phyloP scores from a whole-genome alignment of 371 early-diverging fungal genomes.

The Mucor plumbeus region DNA sequence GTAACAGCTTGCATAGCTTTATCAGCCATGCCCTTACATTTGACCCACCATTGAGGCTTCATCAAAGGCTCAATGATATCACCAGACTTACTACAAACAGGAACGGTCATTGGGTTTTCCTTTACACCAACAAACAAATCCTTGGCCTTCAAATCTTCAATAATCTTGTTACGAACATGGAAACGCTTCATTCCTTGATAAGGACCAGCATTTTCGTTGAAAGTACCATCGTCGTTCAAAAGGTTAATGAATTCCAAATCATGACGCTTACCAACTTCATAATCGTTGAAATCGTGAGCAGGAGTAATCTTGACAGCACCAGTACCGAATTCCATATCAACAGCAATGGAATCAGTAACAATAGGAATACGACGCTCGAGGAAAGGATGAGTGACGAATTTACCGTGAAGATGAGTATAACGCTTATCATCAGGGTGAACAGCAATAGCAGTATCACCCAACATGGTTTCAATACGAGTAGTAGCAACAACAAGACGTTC shows the following conservation, averaged over 20 bases:
- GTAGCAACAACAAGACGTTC: constrained; percentile 97
- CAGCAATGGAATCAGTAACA: constrained; percentile 90
- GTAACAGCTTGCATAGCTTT: constrained; percentile 88
- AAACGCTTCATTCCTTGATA: constrained; percentile 95
- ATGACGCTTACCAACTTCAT: constrained; percentile 96
- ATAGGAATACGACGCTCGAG: constrained; percentile 90
- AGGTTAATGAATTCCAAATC: constrained; percentile 93
- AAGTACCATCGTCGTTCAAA: constrained; percentile 95
- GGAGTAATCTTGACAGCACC: constrained; percentile 99
- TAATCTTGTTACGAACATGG: constrained; percentile 92
- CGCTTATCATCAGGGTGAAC: constrained; percentile 89
- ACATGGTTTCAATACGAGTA: constrained; percentile 99
- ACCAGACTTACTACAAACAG: constrained; percentile 92
- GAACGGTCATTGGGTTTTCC: constrained; percentile 94
- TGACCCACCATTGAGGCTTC: constrained; percentile 99
- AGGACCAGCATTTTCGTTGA: constrained; percentile 89
- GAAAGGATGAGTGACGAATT: constrained; percentile 96
- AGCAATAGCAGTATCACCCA: constrained; percentile 98
- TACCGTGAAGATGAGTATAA: constrained; percentile 91
- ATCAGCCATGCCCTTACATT: constrained; percentile 92
- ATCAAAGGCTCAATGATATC: constrained; percentile 98
- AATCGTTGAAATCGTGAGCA: constrained; percentile 99
- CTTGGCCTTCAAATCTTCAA: constrained; percentile 87
- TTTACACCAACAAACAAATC: constrained; percentile 89
- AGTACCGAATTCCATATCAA: constrained; percentile 97